Conservation (phyloP, 2,329 filamentous ascomycete species). For the Elsinoe fawcettii region DNA sequence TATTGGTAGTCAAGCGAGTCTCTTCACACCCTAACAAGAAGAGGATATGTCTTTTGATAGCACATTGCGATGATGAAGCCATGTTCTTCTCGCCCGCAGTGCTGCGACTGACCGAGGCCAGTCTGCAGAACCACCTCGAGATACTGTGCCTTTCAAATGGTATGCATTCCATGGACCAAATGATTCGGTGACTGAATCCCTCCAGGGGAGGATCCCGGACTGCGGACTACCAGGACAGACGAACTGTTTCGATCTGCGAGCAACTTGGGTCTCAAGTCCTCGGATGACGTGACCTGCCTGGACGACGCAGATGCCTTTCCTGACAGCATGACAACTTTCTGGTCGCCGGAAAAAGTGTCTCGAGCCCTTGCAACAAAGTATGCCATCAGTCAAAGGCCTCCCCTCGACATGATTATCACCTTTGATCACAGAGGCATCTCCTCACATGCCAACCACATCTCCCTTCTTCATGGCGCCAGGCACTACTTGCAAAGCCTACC, state of each 20-base stretch:
- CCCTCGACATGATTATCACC: constrained; percentile 65
- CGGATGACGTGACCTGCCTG: constrained; percentile 77
- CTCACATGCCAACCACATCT: constrained; percentile 81
- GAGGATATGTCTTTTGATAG: constrained; percentile 85
- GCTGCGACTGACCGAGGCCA: constrained; percentile 70
- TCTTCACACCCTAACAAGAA: constrained; percentile 39
- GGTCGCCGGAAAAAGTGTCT: constrained; percentile 37
- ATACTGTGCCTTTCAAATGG: constrained; percentile 88
- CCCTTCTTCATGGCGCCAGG: constrained; percentile 70
- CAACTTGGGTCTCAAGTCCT: constrained; percentile 61
- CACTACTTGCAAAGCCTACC: constrained; percentile 57
- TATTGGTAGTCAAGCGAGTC: background rate
- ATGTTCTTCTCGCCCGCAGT: constrained; percentile 98
- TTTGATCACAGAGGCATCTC: constrained; percentile 74
- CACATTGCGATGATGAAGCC: constrained; percentile 95
- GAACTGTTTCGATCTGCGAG: background rate
- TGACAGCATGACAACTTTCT: constrained; percentile 77
- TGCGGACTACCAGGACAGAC: background rate
- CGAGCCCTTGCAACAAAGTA: background rate
- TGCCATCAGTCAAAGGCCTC: background rate
- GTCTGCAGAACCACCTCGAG: constrained; percentile 80
- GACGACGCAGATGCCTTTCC: constrained; percentile 68
- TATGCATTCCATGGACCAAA: constrained; percentile 39
- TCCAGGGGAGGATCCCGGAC: background rate
- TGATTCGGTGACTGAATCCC: background rate